Evolutionary conservation across 768 basidiomycete genomes (phyloP), one percentile per base, ranked within the genome.

Genomic region (Phaeotremella skinneri): DNA sequence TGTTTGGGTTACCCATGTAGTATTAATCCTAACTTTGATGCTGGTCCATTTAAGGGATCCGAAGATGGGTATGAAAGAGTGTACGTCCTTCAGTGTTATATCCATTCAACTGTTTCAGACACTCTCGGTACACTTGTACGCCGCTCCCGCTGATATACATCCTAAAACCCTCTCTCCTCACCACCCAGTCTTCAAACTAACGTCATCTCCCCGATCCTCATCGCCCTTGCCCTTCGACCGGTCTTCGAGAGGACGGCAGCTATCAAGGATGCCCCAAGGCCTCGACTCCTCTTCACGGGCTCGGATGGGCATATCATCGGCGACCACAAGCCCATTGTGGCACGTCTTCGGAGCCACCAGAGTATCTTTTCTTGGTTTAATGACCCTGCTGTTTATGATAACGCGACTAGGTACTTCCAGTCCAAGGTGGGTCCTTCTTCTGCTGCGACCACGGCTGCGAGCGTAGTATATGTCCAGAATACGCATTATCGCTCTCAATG

Each of bases 41-140:
- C 45, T 11, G 30, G 20, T 9, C 58, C 58, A 17, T 47, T 23
- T 11, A 41, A 49, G 37, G n/a, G 25, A 6, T 58, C 62, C 1
- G 32, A 37, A 14, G 62, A 64, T 42, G 62, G 62, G 1, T 64
- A 60, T 26, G 62, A 64, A 48, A 39, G 58, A 52, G 30, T 30
- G 61, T 62, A 39, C 47, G 55, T 52, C 13, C 14, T n/a, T n/a
- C n/a, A n/a, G n/a, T n/a, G n/a, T n/a, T n/a, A n/a, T n/a, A n/a
- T n/a, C 30, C 50, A 52, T 58, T 34, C 26, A 4, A 17, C 20
- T 26, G 1, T n/a, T n/a, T n/a, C n/a, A n/a, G n/a, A n/a, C n/a
- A n/a, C n/a, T n/a, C n/a, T n/a, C n/a, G n/a, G n/a, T n/a, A n/a
- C n/a, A n/a, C n/a, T n/a, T n/a, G n/a, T n/a, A n/a, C n/a, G n/a